Evolutionary conservation across 345 rosid species (phyloP).

Genomic region (Cardamine occulta): DNA sequence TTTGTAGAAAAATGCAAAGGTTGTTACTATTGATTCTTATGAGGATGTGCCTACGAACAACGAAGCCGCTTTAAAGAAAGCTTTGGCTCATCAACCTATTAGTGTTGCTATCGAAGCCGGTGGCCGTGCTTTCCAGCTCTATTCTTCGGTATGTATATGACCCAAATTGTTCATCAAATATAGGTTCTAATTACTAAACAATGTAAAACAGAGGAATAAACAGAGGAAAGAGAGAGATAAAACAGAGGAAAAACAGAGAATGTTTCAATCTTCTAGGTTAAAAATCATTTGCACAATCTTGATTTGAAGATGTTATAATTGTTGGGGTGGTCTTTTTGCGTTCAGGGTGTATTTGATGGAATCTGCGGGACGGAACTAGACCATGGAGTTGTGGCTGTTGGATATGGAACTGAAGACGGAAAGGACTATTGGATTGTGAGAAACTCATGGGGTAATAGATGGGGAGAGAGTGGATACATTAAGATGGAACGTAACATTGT

Average conservation of each 20-base stretch:
- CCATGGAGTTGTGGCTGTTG: constrained; percentile 92
- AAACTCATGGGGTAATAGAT: constrained; percentile 81
- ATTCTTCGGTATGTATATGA: constrained; percentile 45
- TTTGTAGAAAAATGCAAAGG: constrained; percentile 81
- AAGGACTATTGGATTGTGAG: constrained; percentile 79
- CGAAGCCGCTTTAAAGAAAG: constrained; percentile 73
- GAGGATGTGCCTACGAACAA: constrained; percentile 74
- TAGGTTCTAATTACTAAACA: background rate
- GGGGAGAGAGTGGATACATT: constrained; percentile 89
- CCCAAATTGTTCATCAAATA: too few relatives aligned
- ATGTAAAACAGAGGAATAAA: too few relatives aligned
- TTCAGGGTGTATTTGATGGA: constrained; percentile 81
- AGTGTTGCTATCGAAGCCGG: constrained; percentile 87
- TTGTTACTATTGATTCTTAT: constrained; percentile 68
- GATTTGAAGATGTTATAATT: constrained; percentile 19
- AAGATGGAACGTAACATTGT: constrained; percentile 68
- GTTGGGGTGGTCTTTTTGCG: background rate
- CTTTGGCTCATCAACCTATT: constrained; percentile 80
- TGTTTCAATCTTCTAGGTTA: too few relatives aligned
- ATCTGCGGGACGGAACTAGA: constrained; percentile 73
- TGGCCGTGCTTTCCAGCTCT: constrained; percentile 81
- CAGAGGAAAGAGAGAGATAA: too few relatives aligned
- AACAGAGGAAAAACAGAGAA: too few relatives aligned
- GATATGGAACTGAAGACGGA: constrained; percentile 84
- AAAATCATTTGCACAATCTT: background rate